Base-by-base conservation (phyloP, 2,329 filamentous ascomycete species). In the Clarireedia homoeocarpa region DNA sequence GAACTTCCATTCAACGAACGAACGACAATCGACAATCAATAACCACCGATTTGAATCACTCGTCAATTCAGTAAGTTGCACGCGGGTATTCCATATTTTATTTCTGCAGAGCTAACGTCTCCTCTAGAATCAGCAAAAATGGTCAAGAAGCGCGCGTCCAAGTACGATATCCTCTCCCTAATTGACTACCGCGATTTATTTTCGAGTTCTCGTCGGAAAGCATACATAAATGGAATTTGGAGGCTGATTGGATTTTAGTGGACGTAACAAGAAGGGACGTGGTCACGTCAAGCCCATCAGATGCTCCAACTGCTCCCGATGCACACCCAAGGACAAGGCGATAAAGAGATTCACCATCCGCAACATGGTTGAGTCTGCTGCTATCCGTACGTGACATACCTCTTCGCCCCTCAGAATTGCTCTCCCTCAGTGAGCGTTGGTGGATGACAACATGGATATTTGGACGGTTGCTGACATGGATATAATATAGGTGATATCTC, bases 341-440 rank as follows among this genome's bases (percentile, higher is more conserved):
- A 97, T 99, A 85, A 99, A 99, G 91, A 86, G 94, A 81, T 99
- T 99, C 85, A 99, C 94, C 81, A 88, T 97, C 85, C 89, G 92
- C 77, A 97, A 99, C 88, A 99, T 99, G 94, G 94, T 99, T 69
- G 94, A 99, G 82, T 96, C 91, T 73, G 94, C 95, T 73, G 94
- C 94, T 74, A 97, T 99, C 77, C 94, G 95, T 97, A 91, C 73
- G 91, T 89, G 4, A 34, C 5, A 34, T 12, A 34, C 30, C 10
- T 34, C 12, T 34, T 34, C 10, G 10, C 10, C 30, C 10, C 3
- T 1, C 30, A 34, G 9, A 34, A 34, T 4, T 14, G 30, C 30
- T 10, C 30, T 34, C 30, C 5, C 9, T 12, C 30, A 10, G 30
- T 4, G 12, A 5, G 2, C 30, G 10, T 12, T 34, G 30, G 30